Evolutionary conservation across 2,329 filamentous ascomycete species (phyloP).

Genomic region (Alternaria postmessia): DNA sequence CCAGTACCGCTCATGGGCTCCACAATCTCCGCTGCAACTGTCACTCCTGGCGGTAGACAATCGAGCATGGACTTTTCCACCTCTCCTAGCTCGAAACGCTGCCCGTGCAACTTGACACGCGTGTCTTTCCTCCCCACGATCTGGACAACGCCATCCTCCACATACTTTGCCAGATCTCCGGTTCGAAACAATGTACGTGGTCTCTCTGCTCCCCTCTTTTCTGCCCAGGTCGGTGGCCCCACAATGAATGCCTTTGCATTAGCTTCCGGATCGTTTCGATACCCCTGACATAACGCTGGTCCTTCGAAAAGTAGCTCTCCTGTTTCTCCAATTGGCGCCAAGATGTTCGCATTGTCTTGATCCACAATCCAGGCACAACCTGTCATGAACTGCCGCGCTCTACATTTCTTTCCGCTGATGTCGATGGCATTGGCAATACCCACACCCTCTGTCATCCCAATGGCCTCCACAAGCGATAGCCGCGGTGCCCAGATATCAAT

Average conservation of each 20-base stretch:
- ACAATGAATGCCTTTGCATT: constrained; percentile 5
- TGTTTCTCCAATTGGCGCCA: constrained; percentile 6
- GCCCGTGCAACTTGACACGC: constrained; percentile 7
- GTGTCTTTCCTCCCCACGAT: constrained; percentile 9
- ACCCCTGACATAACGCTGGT: constrained; percentile 5
- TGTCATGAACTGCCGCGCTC: constrained; percentile 7
- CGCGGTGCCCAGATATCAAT: constrained; percentile 11
- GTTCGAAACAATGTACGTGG: constrained; percentile 1
- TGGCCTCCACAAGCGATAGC: constrained; percentile 7
- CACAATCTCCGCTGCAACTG: constrained; percentile 6
- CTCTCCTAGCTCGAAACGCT: constrained; percentile 8
- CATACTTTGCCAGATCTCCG: constrained; percentile 8
- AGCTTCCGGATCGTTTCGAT: constrained; percentile 2
- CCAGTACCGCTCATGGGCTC: constrained; percentile 1
- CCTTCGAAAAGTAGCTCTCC: constrained; percentile 13
- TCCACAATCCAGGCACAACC: constrained; percentile 10
- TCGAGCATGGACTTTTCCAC: constrained; percentile 7
- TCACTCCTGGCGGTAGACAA: not conserved
- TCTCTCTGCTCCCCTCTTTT: constrained; percentile 1
- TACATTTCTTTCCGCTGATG: constrained; percentile 1
- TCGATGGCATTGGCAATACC: constrained; percentile 8
- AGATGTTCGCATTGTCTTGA: constrained; percentile 1
- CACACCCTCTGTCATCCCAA: constrained; percentile 11
- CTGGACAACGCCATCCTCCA: constrained; percentile 10
- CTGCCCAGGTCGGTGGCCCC: not conserved